phyloP scores from a whole-genome alignment of 805 yeast genomes.

The Starmerella bombi region DNA sequence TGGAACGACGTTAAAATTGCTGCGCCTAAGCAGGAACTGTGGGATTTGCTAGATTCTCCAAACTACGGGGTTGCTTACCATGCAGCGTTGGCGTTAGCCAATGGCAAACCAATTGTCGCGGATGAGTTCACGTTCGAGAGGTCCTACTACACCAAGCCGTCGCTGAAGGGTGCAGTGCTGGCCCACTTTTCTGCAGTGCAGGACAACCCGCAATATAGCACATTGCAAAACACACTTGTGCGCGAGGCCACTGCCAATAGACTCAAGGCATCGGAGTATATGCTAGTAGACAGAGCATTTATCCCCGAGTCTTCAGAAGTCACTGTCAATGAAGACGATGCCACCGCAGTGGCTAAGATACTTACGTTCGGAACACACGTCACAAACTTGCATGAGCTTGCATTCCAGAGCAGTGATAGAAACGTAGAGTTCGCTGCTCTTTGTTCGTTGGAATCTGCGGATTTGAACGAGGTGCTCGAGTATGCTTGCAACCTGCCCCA shows the following conservation, averaged over 20 bases:
- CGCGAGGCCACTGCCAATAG: conserved; percentile 6
- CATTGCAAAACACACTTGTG: conserved; percentile 12
- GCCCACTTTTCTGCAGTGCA: conserved; percentile 6
- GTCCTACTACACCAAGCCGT: conserved; percentile 1
- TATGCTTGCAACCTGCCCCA: conserved; percentile 4
- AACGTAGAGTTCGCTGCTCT: conserved; percentile 8
- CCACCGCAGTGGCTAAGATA: not conserved
- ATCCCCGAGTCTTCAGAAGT: conserved; percentile 4
- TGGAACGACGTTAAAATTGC: not conserved
- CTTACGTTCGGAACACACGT: not conserved
- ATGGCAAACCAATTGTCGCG: not conserved
- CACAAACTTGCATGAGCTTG: not conserved
- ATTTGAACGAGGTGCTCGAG: conserved; percentile 1
- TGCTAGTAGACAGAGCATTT: conserved; percentile 9
- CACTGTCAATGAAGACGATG: not conserved
- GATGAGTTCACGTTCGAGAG: conserved; percentile 2
- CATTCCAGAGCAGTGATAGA: not conserved
- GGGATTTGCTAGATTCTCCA: conserved; percentile 1
- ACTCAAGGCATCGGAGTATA: conserved; percentile 4
- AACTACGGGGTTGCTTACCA: conserved; percentile 10
- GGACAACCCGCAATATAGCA: conserved; percentile 11
- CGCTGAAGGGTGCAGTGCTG: conserved; percentile 17
- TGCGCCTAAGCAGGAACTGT: conserved; percentile 1
- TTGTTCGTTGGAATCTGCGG: not conserved
- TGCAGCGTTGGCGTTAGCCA: conserved; percentile 12